Evolutionary conservation across 495 filamentous ascomycete species (phyloP), one percentile per base, ranked within the genome.

Genomic region (Aspergillus hancockii): DNA sequence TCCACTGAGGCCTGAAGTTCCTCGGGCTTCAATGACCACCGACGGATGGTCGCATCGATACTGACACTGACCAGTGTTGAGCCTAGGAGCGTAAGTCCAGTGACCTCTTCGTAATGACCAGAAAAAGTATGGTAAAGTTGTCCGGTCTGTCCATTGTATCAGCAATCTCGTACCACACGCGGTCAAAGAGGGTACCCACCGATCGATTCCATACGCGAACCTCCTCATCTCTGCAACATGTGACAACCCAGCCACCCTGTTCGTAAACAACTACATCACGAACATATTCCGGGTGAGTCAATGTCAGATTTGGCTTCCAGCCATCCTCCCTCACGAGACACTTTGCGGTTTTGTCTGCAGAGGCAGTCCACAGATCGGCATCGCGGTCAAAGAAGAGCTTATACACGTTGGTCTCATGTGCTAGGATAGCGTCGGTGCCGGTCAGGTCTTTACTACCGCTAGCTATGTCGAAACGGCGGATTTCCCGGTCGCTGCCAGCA

Each of bases 51-150:
- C 0, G 84, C 89, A 77, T 98, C 94, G 62, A 97, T 96, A 22
- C 87, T 83, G 32, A 91, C 90, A 67, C 91, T 96, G 36, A 88
- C 86, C 28, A 94, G 75, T 43, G 75, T 83, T 30, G 70, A 76
- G 16, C 79, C 82, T 10, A 92, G 64, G 38, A 95, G 65, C 2
- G 87, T 77, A 38, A 97, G 71, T 38, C 88, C 90, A 5, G 89
- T 96, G 28, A 98, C 88, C 67, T 97, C 94, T 63, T 98, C 91
- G 69, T 84, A 97, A 71, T 98, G 94, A 0, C 94, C 94, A 18
- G 84, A 81, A 55, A 93, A 91, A 3, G 83, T 82, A 66, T 90
- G 88, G 63, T 89, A 80, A 47, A 97, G 79, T 60, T 88, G 81
- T 16, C 92, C 94, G 50, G 82, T 90, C 64, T 81, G 57, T 6